Conservation (phyloP, 225 moss, liverwort and hornwort species). For the Polytrichum formosum region DNA sequence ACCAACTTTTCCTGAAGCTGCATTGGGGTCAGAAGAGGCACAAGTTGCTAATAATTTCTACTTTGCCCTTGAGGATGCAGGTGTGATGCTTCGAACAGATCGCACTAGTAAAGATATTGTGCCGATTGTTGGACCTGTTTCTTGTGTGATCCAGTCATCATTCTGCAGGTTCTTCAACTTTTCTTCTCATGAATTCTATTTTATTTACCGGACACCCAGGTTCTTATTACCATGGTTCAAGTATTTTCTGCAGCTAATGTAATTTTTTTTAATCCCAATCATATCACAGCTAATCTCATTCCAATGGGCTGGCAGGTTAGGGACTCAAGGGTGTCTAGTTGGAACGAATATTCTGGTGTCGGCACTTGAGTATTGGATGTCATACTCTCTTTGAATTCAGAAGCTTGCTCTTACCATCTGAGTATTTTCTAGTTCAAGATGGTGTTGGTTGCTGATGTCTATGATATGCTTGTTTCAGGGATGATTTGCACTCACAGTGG, state of each 20-base stretch:
- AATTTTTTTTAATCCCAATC: too few relatives aligned
- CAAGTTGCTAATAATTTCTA: slow-evolving; percentile 81
- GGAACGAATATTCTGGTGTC: too few relatives aligned
- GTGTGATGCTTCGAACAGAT: slow-evolving; percentile 56
- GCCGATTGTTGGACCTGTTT: slow-evolving; percentile 77
- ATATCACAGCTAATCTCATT: too few relatives aligned
- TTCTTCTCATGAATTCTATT: background rate
- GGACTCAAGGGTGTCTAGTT: too few relatives aligned
- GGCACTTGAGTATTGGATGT: too few relatives aligned
- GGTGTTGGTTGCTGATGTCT: slow-evolving; percentile 5
- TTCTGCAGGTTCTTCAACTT: slow-evolving; percentile 46
- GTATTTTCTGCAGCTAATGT: too few relatives aligned
- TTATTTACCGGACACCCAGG: too few relatives aligned
- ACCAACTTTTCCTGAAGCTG: slow-evolving; percentile 50
- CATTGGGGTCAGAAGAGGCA: slow-evolving; percentile 60
- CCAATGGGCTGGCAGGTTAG: too few relatives aligned
- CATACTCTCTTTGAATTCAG: too few relatives aligned
- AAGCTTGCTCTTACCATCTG: background rate
- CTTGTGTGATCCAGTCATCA: slow-evolving; percentile 66
- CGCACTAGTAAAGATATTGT: slow-evolving; percentile 41
- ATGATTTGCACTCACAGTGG: slow-evolving; percentile 70
- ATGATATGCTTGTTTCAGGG: slow-evolving; percentile 40
- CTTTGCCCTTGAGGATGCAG: slow-evolving; percentile 57
- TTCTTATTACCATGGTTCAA: too few relatives aligned
- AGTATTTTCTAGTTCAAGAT: slow-evolving; percentile 2